Evolutionary conservation across 2,329 filamentous ascomycete genomes (phyloP).

Genomic region (Cladophialophora exuberans): DNA sequence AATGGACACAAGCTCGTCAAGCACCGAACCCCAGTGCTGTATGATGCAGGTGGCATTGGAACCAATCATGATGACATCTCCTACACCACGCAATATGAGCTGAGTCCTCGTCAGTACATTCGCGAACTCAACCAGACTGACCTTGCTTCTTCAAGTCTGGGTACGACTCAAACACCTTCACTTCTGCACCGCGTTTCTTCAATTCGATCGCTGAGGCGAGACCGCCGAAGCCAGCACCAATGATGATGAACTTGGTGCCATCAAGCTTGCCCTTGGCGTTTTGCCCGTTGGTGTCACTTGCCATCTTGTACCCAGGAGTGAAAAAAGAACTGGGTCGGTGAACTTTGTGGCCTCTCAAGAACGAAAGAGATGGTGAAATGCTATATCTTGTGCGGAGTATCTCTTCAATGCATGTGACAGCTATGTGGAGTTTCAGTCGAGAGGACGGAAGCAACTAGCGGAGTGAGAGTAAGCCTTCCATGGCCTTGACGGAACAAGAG

Average conservation of each 20-base stretch:
- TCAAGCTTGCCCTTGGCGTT: not conserved
- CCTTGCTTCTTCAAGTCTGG: not conserved
- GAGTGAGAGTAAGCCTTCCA: no score
- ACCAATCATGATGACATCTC: conserved; percentile 3
- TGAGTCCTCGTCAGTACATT: not conserved
- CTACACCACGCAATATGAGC: not conserved
- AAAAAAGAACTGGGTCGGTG: not conserved
- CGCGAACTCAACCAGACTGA: not conserved
- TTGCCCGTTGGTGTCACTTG: not conserved
- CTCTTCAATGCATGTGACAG: not conserved
- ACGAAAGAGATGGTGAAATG: not conserved
- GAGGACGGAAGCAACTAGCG: no score
- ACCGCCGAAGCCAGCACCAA: conserved; percentile 47
- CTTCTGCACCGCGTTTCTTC: conserved; percentile 8
- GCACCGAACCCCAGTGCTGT: not conserved
- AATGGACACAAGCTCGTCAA: not conserved
- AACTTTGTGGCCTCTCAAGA: not conserved
- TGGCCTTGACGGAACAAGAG: not conserved
- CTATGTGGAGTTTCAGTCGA: not conserved
- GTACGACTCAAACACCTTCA: conserved; percentile 4
- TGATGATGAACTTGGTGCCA: conserved; percentile 45
- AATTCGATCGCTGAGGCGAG: conserved; percentile 38
- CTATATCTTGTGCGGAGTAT: not conserved
- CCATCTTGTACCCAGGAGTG: not conserved
- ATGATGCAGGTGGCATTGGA: conserved; percentile 7